phyloP scores from a whole-genome alignment of 768 basidiomycete genomes.

The Russula sp. region DNA sequence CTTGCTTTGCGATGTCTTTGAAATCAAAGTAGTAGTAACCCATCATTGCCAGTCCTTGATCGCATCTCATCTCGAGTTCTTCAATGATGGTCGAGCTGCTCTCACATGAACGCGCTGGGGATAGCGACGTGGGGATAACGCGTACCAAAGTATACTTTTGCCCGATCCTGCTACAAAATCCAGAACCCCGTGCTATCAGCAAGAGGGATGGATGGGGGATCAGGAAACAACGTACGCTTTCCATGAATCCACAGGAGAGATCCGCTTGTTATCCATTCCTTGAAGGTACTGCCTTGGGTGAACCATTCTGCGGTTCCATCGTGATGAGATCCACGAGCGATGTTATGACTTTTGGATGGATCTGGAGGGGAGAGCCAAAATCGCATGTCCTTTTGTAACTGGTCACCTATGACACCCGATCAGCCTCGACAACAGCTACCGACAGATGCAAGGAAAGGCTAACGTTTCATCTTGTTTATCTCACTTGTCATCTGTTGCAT shows the following conservation, averaged over 20 bases:
- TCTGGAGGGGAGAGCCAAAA: background rate
- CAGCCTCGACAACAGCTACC: background rate
- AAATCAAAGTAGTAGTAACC: slow-evolving; percentile 5
- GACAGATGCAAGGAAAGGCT: background rate
- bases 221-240: background rate
- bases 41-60: background rate
- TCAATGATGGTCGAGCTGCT: background rate
- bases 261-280: background rate
- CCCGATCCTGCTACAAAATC: background rate
- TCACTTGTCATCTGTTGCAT: background rate
- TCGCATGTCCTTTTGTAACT: background rate
- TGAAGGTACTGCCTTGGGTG: background rate
- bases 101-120: background rate
- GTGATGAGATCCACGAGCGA: background rate
- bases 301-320: background rate
- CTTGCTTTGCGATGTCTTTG: background rate
- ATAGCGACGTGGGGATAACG: background rate
- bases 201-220: too few relatives aligned
- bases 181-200: background rate
- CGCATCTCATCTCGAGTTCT: background rate
- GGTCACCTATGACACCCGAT: background rate
- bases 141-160: slow-evolving; percentile 5
- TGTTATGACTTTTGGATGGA: background rate
- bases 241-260: background rate
- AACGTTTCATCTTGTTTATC: slow-evolving; percentile 2